These are phyloP conservation scores for Alternaria sp. DNA, from an alignment of 2,329 filamentous ascomycete genomes.

Conservation along the genomic window DNA sequence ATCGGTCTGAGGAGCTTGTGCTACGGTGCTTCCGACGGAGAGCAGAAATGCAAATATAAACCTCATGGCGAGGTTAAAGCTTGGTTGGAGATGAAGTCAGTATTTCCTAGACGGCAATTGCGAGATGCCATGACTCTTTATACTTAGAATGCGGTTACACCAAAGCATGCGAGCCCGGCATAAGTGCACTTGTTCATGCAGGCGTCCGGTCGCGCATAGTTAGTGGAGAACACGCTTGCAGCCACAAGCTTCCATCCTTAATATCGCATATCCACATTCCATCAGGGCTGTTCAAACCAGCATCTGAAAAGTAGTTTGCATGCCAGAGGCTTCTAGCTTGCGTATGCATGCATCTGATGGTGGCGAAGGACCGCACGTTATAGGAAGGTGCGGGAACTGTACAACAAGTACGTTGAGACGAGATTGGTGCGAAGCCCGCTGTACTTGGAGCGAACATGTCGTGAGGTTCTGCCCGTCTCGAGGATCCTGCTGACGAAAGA, in stretches of 20 bases:
- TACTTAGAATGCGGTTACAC: background rate
- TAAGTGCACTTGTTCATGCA: background rate
- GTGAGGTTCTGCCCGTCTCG: background rate
- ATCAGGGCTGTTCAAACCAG: background rate
- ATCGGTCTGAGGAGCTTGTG: background rate
- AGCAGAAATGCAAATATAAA: background rate
- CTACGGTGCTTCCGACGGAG: background rate
- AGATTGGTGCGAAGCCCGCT: background rate
- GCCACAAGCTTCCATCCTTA: background rate
- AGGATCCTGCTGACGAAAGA: background rate
- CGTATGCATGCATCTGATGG: background rate
- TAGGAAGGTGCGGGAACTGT: background rate
- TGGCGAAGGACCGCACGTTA: background rate
- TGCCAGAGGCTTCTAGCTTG: background rate
- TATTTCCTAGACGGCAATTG: background rate
- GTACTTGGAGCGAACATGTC: background rate
- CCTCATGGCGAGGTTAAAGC: background rate
- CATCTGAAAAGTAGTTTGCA: background rate
- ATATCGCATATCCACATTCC: background rate
- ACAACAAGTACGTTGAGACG: background rate
- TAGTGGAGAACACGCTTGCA: background rate
- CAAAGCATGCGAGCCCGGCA: background rate
- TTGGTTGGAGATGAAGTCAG: background rate
- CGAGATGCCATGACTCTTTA: background rate
- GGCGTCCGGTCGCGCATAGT: background rate